A percentile compares a stretch with the other conserved stretches of the same genome.
These are phyloP conservation scores for Nannochloris sp. DNA, from an alignment of 139 green algal genomes.

Conservation along the genomic window DNA sequence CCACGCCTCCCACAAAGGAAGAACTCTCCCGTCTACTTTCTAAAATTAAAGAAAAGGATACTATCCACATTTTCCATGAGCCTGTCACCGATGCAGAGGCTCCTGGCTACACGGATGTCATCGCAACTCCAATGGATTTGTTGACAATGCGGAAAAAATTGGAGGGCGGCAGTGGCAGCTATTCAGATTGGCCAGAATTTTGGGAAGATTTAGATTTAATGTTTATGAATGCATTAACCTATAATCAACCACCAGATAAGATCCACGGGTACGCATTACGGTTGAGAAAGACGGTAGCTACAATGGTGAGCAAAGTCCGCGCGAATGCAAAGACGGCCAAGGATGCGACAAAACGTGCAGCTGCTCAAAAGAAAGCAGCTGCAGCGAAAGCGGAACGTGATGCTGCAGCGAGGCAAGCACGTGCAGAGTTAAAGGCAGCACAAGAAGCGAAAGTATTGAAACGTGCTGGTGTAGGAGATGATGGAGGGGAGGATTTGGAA, in stretches of 20 bases:
- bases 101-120: conserved; percentile 46
- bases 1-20: conserved; percentile 15
- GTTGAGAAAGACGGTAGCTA: not conserved
- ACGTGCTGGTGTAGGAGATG: conserved; percentile 14
- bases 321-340: not conserved
- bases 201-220: conserved; percentile 46
- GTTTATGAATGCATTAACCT: conserved; percentile 55
- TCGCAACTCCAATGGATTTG: conserved; percentile 79
- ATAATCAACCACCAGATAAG: conserved; percentile 30
- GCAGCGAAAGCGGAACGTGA: conserved; percentile 1
- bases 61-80: conserved; percentile 41
- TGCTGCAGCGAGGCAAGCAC: conserved; percentile 8
- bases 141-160: conserved; percentile 57
- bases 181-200: conserved; percentile 43
- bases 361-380: not conserved
- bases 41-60: conserved; percentile 42
- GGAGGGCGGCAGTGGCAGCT: conserved; percentile 11
- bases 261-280: conserved; percentile 21
- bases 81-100: conserved; percentile 56
- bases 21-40: conserved; percentile 33
- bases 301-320: not conserved
- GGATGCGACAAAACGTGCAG: not conserved
- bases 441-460: conserved; percentile 32
- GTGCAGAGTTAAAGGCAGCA: conserved; percentile 25
- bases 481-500: conserved; percentile 9